Evolutionary conservation across 2,329 filamentous ascomycete genomes (phyloP).

Genomic region (Onygenales sp.): DNA sequence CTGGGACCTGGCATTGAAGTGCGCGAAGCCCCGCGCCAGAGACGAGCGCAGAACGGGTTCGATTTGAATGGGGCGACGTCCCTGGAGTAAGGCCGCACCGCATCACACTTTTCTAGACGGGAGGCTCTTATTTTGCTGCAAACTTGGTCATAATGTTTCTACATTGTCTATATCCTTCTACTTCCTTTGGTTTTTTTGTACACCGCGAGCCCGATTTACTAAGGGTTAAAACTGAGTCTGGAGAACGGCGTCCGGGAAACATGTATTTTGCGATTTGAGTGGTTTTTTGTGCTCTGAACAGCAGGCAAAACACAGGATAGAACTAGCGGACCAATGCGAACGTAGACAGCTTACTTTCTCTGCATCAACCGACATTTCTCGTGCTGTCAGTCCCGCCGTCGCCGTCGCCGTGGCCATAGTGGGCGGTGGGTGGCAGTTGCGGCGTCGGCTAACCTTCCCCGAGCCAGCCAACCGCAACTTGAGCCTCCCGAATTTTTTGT

Average conservation of each 20-base stretch:
- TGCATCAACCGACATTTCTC: not conserved
- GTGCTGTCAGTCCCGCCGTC: no score
- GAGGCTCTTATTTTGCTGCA: not conserved
- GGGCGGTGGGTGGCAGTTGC: not conserved
- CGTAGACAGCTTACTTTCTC: not conserved
- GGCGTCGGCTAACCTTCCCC: conserved; percentile 6
- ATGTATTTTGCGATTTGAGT: not conserved
- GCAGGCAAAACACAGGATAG: not conserved
- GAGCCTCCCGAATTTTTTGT: conserved; percentile 1
- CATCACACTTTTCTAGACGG: not conserved
- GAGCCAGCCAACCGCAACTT: not conserved
- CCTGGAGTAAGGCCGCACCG: conserved; percentile 45
- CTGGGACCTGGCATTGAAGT: conserved; percentile 79
- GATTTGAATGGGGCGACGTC: conserved; percentile 58
- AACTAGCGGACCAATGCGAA: not conserved
- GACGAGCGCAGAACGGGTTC: conserved; percentile 41
- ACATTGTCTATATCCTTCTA: not conserved
- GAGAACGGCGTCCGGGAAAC: conserved; percentile 5
- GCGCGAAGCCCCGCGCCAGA: conserved; percentile 53
- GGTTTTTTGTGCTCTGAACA: not conserved
- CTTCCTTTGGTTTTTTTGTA: not conserved
- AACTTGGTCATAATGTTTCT: not conserved
- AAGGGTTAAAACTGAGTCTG: not conserved
- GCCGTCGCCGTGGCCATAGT: no score
- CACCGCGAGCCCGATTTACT: not conserved